Percentiles rank a stretch among this genome's conserved stretches.
phyloP scores from a whole-genome alignment of 345 rosid species.

The Brassica incana region DNA sequence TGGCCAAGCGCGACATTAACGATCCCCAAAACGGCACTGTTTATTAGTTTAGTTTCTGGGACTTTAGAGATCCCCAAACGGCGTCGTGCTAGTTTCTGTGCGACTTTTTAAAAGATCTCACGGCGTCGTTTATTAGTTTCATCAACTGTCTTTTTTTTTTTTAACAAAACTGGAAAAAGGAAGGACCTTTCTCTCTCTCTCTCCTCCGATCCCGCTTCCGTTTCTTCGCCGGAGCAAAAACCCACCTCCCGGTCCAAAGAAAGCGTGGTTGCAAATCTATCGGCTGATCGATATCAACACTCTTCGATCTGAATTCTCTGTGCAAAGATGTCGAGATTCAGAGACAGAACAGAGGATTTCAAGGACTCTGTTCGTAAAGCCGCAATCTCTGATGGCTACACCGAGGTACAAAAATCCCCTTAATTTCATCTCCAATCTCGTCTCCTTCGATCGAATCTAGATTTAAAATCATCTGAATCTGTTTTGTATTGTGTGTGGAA shows the following conservation, averaged over 20 bases:
- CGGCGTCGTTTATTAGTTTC: too few relatives aligned
- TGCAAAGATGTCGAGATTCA: conserved; percentile 60
- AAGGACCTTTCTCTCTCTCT: background rate
- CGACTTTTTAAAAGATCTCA: too few relatives aligned
- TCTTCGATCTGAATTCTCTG: conserved; percentile 28
- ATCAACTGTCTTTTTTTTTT: too few relatives aligned
- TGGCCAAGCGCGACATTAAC: too few relatives aligned
- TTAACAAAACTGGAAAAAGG: background rate
- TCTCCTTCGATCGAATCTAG: conserved; percentile 11
- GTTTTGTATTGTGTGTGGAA: conserved; percentile 14
- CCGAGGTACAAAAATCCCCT: conserved; percentile 45
- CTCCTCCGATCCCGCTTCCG: background rate
- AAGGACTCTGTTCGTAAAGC: conserved; percentile 68
- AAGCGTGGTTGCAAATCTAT: background rate
- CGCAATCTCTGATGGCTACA: conserved; percentile 63
- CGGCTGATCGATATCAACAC: background rate
- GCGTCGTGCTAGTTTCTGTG: too few relatives aligned
- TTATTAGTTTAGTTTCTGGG: too few relatives aligned
- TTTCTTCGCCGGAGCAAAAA: conserved; percentile 28
- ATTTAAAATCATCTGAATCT: conserved; percentile 1
- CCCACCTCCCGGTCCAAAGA: background rate
- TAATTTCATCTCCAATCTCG: background rate
- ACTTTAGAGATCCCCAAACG: too few relatives aligned
- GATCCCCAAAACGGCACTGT: too few relatives aligned
- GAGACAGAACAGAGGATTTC: conserved; percentile 83